A percentile compares a stretch with the other conserved stretches of the same genome.
Evolutionary conservation across 768 basidiomycete species (phyloP).

Genomic region (Obba rivulosa): DNA sequence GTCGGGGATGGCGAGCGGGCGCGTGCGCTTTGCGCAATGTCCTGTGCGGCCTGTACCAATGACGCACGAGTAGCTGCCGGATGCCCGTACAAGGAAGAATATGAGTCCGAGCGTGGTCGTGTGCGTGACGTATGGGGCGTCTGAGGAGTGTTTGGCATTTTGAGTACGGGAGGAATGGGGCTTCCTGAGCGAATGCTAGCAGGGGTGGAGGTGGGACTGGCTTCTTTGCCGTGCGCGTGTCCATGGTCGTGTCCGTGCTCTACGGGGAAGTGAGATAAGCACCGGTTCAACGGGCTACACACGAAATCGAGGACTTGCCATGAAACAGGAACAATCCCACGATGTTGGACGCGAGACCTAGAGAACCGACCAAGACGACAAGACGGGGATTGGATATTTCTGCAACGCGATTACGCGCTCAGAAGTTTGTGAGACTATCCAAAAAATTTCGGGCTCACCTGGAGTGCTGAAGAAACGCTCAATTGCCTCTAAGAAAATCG

Average conservation of each 20-base stretch:
- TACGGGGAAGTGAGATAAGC: constrained; percentile 22
- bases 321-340: constrained; percentile 94
- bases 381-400: constrained; percentile 88
- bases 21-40: constrained; percentile 72
- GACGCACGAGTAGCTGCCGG: constrained; percentile 68
- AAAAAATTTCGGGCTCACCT: constrained; percentile 39
- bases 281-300: constrained; percentile 4
- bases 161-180: constrained; percentile 1
- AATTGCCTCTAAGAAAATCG: constrained; percentile 88
- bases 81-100: constrained; percentile 67
- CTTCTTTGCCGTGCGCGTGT: constrained; percentile 24
- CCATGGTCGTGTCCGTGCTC: constrained; percentile 64
- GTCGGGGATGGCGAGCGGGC: constrained; percentile 39
- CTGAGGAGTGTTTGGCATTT: constrained; percentile 1
- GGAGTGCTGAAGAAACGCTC: constrained; percentile 84
- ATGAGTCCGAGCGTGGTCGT: constrained; percentile 37
- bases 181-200: constrained; percentile 29
- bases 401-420: constrained; percentile 21
- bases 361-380: constrained; percentile 83
- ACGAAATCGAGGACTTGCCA: constrained; percentile 43
- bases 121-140: constrained; percentile 11
- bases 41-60: constrained; percentile 78
- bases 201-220: constrained; percentile 29
- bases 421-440: background rate
- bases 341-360: constrained; percentile 88